Conservation (phyloP, 169 alveolate species). For the Plasmodium sp. region DNA sequence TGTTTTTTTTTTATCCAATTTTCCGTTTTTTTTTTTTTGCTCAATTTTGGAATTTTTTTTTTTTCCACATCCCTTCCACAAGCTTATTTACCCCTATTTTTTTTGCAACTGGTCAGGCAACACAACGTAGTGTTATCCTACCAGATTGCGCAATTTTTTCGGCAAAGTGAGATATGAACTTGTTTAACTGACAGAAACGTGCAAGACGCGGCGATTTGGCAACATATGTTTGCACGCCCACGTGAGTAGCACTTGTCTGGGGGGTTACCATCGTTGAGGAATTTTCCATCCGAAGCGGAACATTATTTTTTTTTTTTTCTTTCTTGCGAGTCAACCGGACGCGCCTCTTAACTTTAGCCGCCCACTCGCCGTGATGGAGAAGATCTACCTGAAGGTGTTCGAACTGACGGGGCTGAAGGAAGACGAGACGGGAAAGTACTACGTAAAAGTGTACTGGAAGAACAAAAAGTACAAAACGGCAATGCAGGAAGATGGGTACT, state of each 20-base stretch:
- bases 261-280: background rate
- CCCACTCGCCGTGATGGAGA: background rate
- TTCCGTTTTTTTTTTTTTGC: background rate
- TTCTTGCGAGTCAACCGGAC: background rate
- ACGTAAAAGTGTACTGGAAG: slow-evolving; percentile 52
- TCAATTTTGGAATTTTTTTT: too few species aligned
- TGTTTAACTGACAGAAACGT: background rate
- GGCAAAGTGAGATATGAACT: background rate
- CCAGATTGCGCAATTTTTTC: background rate
- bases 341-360: background rate
- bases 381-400: slow-evolving; percentile 24
- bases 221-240: background rate
- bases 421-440: background rate
- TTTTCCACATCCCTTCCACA: background rate
- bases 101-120: background rate
- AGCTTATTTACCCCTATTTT: background rate
- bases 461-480: slow-evolving; percentile 44
- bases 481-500: background rate
- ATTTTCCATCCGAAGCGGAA: background rate
- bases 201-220: background rate
- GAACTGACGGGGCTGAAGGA: slow-evolving; percentile 9
- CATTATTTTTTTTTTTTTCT: background rate
- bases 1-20: background rate
- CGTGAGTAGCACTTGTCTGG: background rate
- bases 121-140: background rate